These are phyloP conservation scores for Chaetomiaceae sp. DNA, from an alignment of 2,329 filamentous ascomycete species.

Conservation along the genomic window DNA sequence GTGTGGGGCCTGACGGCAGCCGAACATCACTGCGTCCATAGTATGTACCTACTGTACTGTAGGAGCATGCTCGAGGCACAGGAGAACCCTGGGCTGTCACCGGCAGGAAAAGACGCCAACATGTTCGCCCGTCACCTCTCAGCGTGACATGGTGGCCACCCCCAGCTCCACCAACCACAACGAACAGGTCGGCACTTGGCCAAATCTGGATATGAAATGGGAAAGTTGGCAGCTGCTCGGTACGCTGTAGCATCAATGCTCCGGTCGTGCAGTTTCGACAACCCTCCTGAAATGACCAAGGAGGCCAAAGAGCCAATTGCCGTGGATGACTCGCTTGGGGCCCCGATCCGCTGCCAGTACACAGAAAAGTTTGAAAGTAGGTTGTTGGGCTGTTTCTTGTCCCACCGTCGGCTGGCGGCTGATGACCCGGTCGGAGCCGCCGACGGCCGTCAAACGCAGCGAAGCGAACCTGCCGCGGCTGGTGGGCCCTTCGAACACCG, in stretches of 20 bases:
- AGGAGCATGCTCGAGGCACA: slow-evolving; percentile 2
- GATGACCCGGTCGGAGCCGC: slow-evolving; percentile 6
- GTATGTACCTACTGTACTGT: too few species aligned
- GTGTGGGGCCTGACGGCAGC: slow-evolving; percentile 12
- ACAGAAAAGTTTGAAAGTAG: not conserved
- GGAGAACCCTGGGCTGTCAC: not conserved
- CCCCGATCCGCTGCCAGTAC: not conserved
- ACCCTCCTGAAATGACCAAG: slow-evolving; percentile 9
- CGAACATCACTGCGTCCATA: too few species aligned
- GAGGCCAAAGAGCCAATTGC: not conserved
- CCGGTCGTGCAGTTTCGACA: slow-evolving; percentile 15
- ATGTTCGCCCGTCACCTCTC: slow-evolving; percentile 1
- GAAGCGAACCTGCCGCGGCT: slow-evolving; percentile 10
- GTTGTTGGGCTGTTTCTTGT: not conserved
- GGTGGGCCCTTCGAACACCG: not conserved
- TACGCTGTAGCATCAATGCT: slow-evolving; percentile 18
- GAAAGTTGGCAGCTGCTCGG: slow-evolving; percentile 5
- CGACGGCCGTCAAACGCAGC: slow-evolving; percentile 5
- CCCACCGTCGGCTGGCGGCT: slow-evolving; percentile 8
- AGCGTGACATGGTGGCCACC: slow-evolving; percentile 9
- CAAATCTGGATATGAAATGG: slow-evolving; percentile 10
- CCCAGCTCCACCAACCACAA: slow-evolving; percentile 3
- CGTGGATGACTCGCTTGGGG: not conserved
- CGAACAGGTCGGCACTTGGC: slow-evolving; percentile 14
- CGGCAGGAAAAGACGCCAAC: slow-evolving; percentile 9